Evolutionary conservation across 1,284 basidiomycete genomes (phyloP), one percentile per base, ranked within the genome.

Genomic region (Heliocybe sulcata): DNA sequence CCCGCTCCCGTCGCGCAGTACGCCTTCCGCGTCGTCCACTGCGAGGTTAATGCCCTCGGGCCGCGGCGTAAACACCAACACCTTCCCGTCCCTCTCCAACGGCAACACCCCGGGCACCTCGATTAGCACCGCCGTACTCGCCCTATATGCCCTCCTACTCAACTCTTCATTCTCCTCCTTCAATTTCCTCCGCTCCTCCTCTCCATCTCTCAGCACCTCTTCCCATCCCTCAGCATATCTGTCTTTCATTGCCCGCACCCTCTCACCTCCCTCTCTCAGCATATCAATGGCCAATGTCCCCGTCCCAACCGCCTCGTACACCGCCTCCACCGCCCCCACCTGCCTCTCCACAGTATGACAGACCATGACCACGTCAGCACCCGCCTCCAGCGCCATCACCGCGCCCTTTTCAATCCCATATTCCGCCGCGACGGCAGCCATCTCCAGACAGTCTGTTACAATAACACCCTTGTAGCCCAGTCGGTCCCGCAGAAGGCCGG

Each of bases 381-480:
- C 85, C 0, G 86, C 84, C 51, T 70, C 68, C 33, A 87, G 64
- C 2, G 79, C 75, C 56, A 73, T 64, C 16, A 85, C 74, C 0
- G 83, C 80, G 2, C 81, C 84, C 47, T 71, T 74, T 52, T 77
- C 73, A 2, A 77, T 67, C 14, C 80, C 81, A 57, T 77, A 78
- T 10, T 73, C 77, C 29, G 74, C 71, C 0, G 78, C 74, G 16
- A 87, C 77, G 14, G 86, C 84, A 51, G 81, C 80, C 85, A 88
- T 87, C 68, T 85, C 83, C 19, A 87, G 69, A 60, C 84, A 86
- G 63, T 86, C 84, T 0, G 84, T 85, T 23, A 85, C 82, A 16
- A 84, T 67, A 23, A 86, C 75, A 1, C 83, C 82, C 1, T 69
- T 47, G 65, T 76, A 86, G 2, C 71, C 71, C 58, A 86, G 59